phyloP scores from a whole-genome alignment of 2,329 filamentous ascomycete genomes.

The Exophiala viscosa region DNA sequence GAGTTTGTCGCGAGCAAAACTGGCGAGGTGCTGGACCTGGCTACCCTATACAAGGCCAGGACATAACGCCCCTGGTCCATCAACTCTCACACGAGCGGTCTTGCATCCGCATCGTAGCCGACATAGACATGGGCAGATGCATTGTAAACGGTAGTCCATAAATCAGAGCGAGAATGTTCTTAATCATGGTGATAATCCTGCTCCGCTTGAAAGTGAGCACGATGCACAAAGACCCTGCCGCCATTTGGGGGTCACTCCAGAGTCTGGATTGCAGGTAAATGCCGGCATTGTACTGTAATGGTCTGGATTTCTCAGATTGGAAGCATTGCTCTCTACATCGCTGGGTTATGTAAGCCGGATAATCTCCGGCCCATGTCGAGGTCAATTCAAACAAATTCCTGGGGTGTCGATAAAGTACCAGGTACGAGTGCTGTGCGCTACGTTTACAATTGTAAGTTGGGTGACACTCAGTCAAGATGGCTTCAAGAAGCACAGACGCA shows the following conservation, averaged over 20 bases:
- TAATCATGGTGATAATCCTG: too few relatives aligned
- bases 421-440: too few relatives aligned
- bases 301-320: too few relatives aligned
- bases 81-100: not conserved
- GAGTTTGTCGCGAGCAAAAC: not conserved
- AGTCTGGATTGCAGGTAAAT: too few relatives aligned
- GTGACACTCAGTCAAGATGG: not conserved
- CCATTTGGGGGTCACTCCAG: too few relatives aligned
- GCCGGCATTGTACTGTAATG: too few relatives aligned
- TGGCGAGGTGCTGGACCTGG: not conserved
- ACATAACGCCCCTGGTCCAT: not conserved
- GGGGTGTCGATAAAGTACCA: too few relatives aligned
- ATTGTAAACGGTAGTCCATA: not conserved
- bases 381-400: too few relatives aligned
- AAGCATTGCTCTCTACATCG: too few relatives aligned
- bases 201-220: not conserved
- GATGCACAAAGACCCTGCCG: not conserved
- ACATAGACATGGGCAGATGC: not conserved
- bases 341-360: too few relatives aligned
- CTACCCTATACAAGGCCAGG: not conserved
- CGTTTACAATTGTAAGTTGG: too few relatives aligned
- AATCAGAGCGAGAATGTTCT: not conserved
- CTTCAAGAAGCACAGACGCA: conserved; percentile 6
- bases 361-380: too few relatives aligned
- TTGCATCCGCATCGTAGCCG: not conserved